Percentiles rank a stretch among this genome's conserved stretches.
Evolutionary conservation across 306 rosid genomes (phyloP).

Genomic region (Gillenia trifoliata): DNA sequence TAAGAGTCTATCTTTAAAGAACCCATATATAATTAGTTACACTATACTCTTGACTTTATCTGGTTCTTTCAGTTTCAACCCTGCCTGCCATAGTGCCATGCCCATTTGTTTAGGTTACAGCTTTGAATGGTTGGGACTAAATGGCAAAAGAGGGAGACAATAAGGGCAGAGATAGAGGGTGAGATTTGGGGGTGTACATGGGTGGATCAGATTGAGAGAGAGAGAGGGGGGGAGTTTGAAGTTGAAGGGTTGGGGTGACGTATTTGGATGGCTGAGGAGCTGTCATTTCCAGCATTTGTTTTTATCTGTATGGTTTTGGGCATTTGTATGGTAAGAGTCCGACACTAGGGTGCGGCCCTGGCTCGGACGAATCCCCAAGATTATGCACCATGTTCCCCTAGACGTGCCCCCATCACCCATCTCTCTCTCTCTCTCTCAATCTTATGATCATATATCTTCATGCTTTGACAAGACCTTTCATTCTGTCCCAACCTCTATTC

Average conservation of each 20-base stretch:
- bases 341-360: conserved; percentile 54
- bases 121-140: conserved; percentile 28
- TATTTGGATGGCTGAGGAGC: conserved; percentile 26
- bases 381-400: conserved; percentile 38
- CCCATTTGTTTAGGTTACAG: conserved; percentile 22
- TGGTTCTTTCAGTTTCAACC: not conserved
- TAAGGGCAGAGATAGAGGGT: conserved; percentile 26
- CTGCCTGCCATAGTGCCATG: not conserved
- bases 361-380: conserved; percentile 39
- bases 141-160: conserved; percentile 44
- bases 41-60: conserved; percentile 2
- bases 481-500: no score
- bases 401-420: conserved; percentile 28
- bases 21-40: no score
- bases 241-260: conserved; percentile 6
- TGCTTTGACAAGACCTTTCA: conserved; percentile 30
- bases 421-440: conserved; percentile 2
- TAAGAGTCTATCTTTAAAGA: no score
- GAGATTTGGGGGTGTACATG: conserved; percentile 17
- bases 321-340: conserved; percentile 41
- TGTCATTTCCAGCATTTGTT: conserved; percentile 45
- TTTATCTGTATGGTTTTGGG: conserved; percentile 11
- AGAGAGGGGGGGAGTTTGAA: not conserved
- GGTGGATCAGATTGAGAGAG: not conserved
- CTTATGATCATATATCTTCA: not conserved